These are phyloP conservation scores for Phytophthora hybrid DNA, from an alignment of 352 stramenopile species.

Conservation along the genomic window DNA sequence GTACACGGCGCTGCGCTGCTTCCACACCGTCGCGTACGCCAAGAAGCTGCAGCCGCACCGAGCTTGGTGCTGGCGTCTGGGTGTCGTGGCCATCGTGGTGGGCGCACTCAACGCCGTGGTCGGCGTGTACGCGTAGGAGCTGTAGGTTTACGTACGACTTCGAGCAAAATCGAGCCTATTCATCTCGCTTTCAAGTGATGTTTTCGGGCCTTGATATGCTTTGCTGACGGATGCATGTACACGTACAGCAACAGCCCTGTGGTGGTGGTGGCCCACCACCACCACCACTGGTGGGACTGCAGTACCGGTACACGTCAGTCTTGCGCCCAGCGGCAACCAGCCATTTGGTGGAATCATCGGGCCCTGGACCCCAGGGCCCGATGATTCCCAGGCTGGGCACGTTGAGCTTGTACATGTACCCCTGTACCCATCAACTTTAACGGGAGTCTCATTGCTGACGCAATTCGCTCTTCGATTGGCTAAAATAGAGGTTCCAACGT, in stretches of 20 bases:
- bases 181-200: constrained; percentile 8
- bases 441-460: constrained; percentile 11
- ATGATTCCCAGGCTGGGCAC: background rate
- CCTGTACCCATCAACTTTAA: constrained; percentile 21
- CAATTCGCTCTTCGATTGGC: constrained; percentile 26
- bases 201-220: background rate
- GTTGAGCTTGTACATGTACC: constrained; percentile 8
- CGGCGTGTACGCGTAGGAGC: constrained; percentile 43
- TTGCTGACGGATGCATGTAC: background rate
- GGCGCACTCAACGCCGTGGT: constrained; percentile 55
- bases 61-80: constrained; percentile 46
- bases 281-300: too few species aligned
- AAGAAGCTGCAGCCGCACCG: constrained; percentile 57
- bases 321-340: too few species aligned
- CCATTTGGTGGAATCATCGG: constrained; percentile 7
- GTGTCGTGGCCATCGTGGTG: constrained; percentile 48
- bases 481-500: constrained; percentile 28
- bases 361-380: background rate
- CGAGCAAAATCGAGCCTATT: constrained; percentile 11
- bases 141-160: background rate
- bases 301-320: too few species aligned
- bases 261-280: too few species aligned
- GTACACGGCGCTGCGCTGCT: constrained; percentile 53
- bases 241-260: background rate
- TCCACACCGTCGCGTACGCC: constrained; percentile 60